These are phyloP conservation scores for Colletotrichum sp. DNA, from an alignment of 2,329 filamentous ascomycete genomes.

Conservation along the genomic window DNA sequence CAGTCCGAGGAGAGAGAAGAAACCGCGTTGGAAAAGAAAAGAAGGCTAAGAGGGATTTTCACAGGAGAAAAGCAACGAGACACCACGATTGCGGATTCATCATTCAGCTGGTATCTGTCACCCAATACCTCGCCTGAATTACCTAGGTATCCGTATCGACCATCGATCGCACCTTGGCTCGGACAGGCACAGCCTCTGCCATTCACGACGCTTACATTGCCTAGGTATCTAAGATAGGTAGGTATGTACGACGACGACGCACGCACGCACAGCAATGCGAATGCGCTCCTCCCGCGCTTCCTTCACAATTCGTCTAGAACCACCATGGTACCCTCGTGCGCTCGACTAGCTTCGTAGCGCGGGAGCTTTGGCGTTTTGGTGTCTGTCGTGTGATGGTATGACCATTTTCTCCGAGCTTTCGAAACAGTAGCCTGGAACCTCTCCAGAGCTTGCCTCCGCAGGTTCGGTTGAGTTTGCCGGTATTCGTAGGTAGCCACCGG, in stretches of 20 bases:
- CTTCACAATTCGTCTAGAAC: neutral
- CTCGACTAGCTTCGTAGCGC: neutral
- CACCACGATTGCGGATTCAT: neutral
- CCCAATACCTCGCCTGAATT: neutral
- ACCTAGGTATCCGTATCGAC: neutral
- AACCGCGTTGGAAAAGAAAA: neutral
- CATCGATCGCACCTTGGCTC: neutral
- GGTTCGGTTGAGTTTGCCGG: neutral
- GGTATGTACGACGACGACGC: neutral
- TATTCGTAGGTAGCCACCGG: neutral
- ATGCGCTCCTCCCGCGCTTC: neutral
- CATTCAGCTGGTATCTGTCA: neutral
- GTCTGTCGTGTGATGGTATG: neutral
- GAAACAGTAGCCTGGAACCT: conserved; percentile 2
- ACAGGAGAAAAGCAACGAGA: neutral
- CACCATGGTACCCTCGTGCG: neutral
- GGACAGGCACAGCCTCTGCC: conserved; percentile 1
- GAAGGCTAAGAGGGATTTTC: neutral
- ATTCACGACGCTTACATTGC: neutral
- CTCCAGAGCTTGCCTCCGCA: neutral
- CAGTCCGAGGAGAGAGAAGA: neutral
- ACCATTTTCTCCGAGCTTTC: neutral
- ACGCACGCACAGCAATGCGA: neutral
- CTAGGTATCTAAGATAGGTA: no score
- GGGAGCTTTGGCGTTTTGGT: neutral